A percentile compares a stretch with the other conserved stretches of the same genome.
These are phyloP conservation scores for Apiotrichum veenhuisii DNA, from an alignment of 1,284 basidiomycete species.

Conservation along the genomic window DNA sequence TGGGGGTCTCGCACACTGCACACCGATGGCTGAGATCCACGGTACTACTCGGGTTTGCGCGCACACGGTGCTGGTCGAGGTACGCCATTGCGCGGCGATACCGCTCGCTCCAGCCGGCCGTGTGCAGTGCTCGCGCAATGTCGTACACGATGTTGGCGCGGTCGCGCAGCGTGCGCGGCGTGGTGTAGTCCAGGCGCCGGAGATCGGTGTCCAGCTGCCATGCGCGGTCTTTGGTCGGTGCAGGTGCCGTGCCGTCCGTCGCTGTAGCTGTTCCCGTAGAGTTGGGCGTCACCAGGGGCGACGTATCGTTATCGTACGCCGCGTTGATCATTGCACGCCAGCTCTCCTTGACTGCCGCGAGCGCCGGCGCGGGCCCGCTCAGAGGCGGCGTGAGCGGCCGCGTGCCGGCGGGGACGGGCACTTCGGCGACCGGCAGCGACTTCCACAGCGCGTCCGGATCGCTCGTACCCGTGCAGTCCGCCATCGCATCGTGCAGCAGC, in stretches of 20 bases:
- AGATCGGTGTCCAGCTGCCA: slow-evolving; percentile 1
- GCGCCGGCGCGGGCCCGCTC: background rate
- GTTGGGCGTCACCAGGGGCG: no score
- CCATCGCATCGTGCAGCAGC: background rate
- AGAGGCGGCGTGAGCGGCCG: background rate
- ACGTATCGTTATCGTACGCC: background rate
- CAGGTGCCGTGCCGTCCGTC: background rate
- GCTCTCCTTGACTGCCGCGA: background rate
- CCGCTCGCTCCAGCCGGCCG: background rate
- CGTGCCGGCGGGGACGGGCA: no score
- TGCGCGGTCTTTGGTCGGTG: background rate
- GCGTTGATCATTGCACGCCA: background rate
- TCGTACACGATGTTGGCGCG: background rate
- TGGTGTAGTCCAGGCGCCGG: background rate
- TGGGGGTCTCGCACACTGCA: background rate
- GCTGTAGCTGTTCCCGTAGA: no score
- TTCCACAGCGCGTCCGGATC: slow-evolving; percentile 1
- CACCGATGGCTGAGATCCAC: background rate
- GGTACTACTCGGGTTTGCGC: background rate
- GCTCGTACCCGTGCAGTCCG: background rate
- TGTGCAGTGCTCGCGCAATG: background rate
- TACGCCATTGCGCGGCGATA: background rate
- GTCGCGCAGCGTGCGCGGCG: background rate
- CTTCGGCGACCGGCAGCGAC: background rate
- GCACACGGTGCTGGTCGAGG: background rate